Base-by-base conservation (phyloP, 192 early-diverging fungal species). In the Backusella morwellensis region DNA sequence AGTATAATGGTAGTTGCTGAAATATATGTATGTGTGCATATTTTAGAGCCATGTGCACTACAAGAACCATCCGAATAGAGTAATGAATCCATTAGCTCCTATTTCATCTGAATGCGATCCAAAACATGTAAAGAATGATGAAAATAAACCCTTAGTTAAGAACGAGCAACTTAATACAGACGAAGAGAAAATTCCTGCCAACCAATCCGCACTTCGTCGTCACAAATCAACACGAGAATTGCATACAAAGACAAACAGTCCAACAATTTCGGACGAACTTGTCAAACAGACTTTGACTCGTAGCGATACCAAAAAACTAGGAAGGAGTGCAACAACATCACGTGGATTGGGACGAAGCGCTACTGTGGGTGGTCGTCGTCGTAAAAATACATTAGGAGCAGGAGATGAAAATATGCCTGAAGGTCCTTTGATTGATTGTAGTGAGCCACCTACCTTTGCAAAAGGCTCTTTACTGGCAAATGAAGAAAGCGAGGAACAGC, bases 401-500 rank as follows among this genome's bases (percentile, higher is more conserved):
- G 56, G 56, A 9, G 56, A 63, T 26, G 56, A 63, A 19, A 44
- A 32, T 47, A 34, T 32, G 15, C 40, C 70, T 15, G 73, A 74
- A 7, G 47, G 52, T n/a, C 73, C 73, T 11, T 29, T 74, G 50
- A 40, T 74, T 66, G 73, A 74, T 36, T 74, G 47, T 56, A 63
- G 34, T 59, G 73, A 74, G 17, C 73, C 73, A 11, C 11, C 38
- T 74, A 56, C 73, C 7, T 74, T 74, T 59, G 73, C 73, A 15
- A 77, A 77, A 38, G 75, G 75, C 9, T 77, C 75, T 56, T 54
- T 77, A 69, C 23, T 77, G n/a, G 75, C 67, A 26, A 77, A 77
- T 34, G 75, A 77, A 17, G 68, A 77, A 32, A 6, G 3, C 5
- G 17, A 1, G 2, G 35, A 59, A 54, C 72, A 73, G 29, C 15